Base-by-base conservation (phyloP, 75 land plant species). In the Picea sitchensis region DNA sequence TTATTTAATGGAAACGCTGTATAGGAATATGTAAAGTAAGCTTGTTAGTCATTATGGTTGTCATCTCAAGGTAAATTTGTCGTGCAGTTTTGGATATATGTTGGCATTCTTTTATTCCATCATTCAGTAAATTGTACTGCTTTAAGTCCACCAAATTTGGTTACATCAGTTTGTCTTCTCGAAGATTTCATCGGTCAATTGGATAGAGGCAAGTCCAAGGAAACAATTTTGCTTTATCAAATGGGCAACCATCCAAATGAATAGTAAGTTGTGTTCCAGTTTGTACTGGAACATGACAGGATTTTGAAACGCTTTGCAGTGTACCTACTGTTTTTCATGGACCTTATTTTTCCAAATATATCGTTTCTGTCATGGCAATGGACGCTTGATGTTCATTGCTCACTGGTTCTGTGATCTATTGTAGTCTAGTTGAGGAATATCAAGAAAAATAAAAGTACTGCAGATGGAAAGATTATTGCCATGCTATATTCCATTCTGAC, bases 1-100 rank as follows among this genome's bases (percentile, higher is more conserved):
- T 71, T 71, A 44, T 44, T 18, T 69, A 20, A 71, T 44, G 74
- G 44, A 41, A 44, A 44, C 12, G 4, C 11, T 71, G 74, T 71
- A 71, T 44, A 41, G 13, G 21, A 71, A 71, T 41, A 44, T 71
- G 56, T 71, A 71, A 64, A 51, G 54, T 21, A 68, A 68, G 72
- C 44, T 69, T 41, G 74, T 20, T n/a, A 44, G 21, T 20, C 51
- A n/a, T 20, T 8, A n/a, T 71, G 21, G 17, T 32, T 65, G 18
- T 69, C 41, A 41, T 41, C 23, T 38, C 7, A 71, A 44, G 23
- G 47, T 32, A 71, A 71, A 71, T 7, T 36, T 69, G 54, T 71
- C 23, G 0, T 44, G 54, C 56, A 9, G 56, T 51, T 51, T 9
- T 51, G 56, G 56, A 51, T 51, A 9, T 51, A 51, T 51, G 56